A percentile compares a stretch with the other conserved stretches of the same genome.
phyloP scores from a whole-genome alignment of 2,329 filamentous ascomycete species.

The Ophiocordyceps australis region DNA sequence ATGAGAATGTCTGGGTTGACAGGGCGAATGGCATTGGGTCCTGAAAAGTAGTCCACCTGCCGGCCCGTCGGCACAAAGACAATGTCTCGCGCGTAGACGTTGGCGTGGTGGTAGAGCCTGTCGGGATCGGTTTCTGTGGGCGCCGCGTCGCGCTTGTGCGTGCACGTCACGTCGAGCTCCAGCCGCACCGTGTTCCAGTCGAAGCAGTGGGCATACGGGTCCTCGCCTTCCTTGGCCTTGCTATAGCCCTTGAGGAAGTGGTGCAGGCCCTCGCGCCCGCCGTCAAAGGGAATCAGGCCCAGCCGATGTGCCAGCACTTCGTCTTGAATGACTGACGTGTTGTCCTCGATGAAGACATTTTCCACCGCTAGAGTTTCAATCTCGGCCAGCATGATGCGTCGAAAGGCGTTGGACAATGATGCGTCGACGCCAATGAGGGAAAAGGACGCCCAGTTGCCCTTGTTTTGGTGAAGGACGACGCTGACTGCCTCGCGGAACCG shows the following conservation, averaged over 20 bases:
- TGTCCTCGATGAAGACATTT: slow-evolving; percentile 83
- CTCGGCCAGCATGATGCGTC: slow-evolving; percentile 86
- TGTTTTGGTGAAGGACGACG: slow-evolving; percentile 73
- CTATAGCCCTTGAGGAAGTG: slow-evolving; percentile 70
- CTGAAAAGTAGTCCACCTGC: slow-evolving; percentile 51
- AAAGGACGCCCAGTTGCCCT: slow-evolving; percentile 62
- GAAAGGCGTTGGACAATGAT: slow-evolving; percentile 89
- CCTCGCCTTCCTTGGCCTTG: slow-evolving; percentile 46
- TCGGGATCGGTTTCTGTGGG: slow-evolving; percentile 61
- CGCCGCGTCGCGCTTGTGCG: slow-evolving; percentile 54
- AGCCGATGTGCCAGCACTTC: slow-evolving; percentile 85
- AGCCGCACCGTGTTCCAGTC: slow-evolving; percentile 84
- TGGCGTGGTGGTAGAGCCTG: slow-evolving; percentile 72
- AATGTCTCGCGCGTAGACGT: slow-evolving; percentile 65
- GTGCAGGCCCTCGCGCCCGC: slow-evolving; percentile 54
- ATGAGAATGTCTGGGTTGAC: slow-evolving; percentile 87
- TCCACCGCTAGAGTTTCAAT: slow-evolving; percentile 91
- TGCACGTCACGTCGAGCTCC: slow-evolving; percentile 61
- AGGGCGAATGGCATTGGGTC: slow-evolving; percentile 50
- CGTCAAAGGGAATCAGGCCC: slow-evolving; percentile 78
- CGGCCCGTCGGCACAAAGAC: slow-evolving; percentile 58
- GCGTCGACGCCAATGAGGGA: slow-evolving; percentile 86
- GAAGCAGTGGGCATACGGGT: slow-evolving; percentile 37
- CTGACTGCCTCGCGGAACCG: slow-evolving; percentile 53
- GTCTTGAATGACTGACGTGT: slow-evolving; percentile 95